Percentiles rank a stretch among this genome's conserved stretches.
Evolutionary conservation across 2,329 filamentous ascomycete species (phyloP).

Genomic region (Phaeosphaeria sp.): DNA sequence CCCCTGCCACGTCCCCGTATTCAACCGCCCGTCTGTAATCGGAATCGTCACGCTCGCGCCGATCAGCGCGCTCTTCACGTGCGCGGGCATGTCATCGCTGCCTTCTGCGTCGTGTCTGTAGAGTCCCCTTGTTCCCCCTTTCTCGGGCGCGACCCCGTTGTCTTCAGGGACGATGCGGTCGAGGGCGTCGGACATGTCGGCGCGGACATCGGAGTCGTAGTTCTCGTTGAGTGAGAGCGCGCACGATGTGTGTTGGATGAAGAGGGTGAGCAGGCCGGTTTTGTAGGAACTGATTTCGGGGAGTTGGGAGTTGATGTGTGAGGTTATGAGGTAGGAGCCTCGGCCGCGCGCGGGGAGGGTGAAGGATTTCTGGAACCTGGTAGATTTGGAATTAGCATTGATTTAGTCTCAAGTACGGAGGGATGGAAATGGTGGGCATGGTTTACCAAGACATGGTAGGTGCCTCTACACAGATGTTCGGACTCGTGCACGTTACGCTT

Average conservation of each 20-base stretch:
- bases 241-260: slow-evolving; percentile 94
- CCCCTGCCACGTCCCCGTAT: slow-evolving; percentile 78
- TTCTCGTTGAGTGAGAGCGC: slow-evolving; percentile 95
- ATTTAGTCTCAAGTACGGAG: neutral
- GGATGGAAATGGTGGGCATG: too few relatives aligned
- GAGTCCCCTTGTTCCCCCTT: too few relatives aligned
- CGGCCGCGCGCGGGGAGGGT: slow-evolving; percentile 77
- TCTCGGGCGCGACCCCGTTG: slow-evolving; percentile 50
- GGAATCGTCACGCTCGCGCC: slow-evolving; percentile 91
- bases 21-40: slow-evolving; percentile 83
- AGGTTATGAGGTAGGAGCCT: slow-evolving; percentile 89
- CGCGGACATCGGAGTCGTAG: slow-evolving; percentile 81
- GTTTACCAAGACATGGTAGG: slow-evolving; percentile 42
- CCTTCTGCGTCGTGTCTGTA: slow-evolving; percentile 92
- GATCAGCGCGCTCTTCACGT: slow-evolving; percentile 89
- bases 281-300: slow-evolving; percentile 86
- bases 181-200: slow-evolving; percentile 92
- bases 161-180: slow-evolving; percentile 90
- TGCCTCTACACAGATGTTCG: slow-evolving; percentile 33
- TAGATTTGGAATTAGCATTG: neutral
- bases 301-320: slow-evolving; percentile 71
- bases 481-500: slow-evolving; percentile 31
- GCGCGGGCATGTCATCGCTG: slow-evolving; percentile 91
- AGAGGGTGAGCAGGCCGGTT: slow-evolving; percentile 76
- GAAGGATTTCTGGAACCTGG: slow-evolving; percentile 78